Conservation (phyloP, 495 filamentous ascomycete genomes). For the Aspergillus diversus region DNA sequence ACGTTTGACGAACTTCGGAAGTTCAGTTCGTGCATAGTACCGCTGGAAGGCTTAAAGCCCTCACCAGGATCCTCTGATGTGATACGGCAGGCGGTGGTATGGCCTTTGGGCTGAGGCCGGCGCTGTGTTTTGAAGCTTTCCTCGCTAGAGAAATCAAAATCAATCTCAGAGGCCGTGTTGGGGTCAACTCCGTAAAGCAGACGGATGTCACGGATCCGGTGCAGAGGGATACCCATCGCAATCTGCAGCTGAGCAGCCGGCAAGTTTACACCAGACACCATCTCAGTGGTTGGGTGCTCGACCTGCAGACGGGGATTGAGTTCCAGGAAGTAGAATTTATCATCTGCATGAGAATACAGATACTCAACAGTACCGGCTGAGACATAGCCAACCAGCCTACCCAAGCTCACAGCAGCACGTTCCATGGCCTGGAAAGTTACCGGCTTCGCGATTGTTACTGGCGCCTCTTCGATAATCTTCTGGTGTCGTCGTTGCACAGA, state of each 20-base stretch:
- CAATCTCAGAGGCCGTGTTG: conserved; percentile 80
- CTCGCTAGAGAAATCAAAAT: conserved; percentile 92
- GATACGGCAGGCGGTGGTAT: conserved; percentile 98
- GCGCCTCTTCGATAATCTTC: conserved; percentile 99
- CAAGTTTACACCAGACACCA: conserved; percentile 97
- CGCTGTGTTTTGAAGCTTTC: conserved; percentile 85
- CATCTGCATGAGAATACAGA: conserved; percentile 96
- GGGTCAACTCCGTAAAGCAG: conserved; percentile 96
- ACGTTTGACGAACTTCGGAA: conserved; percentile 98
- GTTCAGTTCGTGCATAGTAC: conserved; percentile 98
- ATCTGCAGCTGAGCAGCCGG: conserved; percentile 97
- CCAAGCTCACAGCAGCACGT: conserved; percentile 91
- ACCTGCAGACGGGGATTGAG: conserved; percentile 98
- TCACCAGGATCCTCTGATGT: conserved; percentile 99
- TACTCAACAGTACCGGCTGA: conserved; percentile 99
- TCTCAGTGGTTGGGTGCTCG: conserved; percentile 98
- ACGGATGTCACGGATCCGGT: conserved; percentile 94
- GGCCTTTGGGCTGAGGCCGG: conserved; percentile 88
- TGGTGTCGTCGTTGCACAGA: conserved; percentile 98
- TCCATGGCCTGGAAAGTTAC: conserved; percentile 95
- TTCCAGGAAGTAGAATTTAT: conserved; percentile 99
- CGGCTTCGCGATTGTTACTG: conserved; percentile 90
- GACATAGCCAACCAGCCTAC: conserved; percentile 94
- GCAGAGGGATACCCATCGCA: conserved; percentile 97
- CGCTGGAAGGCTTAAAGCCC: conserved; percentile 98